Evolutionary conservation across 169 alveolate genomes (phyloP).

Genomic region (Babesia caballi): DNA sequence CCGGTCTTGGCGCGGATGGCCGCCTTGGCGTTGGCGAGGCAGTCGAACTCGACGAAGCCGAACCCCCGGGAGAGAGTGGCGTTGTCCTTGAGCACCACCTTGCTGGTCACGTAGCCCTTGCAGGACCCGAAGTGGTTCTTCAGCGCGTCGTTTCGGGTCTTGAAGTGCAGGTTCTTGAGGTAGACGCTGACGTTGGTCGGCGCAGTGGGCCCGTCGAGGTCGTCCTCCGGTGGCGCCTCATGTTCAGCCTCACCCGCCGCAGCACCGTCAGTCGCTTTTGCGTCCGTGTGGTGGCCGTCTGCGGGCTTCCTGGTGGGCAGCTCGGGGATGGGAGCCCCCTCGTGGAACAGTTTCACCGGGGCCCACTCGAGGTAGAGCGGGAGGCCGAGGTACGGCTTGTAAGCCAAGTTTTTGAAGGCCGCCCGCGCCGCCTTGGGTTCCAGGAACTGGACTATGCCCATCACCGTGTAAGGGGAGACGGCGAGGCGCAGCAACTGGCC

Average conservation of each 20-base stretch:
- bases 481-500: slow-evolving; percentile 81
- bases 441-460: slow-evolving; percentile 86
- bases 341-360: slow-evolving; percentile 68
- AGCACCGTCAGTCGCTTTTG: not conserved
- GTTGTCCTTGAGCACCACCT: slow-evolving; percentile 63
- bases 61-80: slow-evolving; percentile 82
- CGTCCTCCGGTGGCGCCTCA: slow-evolving; percentile 34
- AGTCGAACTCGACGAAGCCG: slow-evolving; percentile 89
- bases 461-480: slow-evolving; percentile 85
- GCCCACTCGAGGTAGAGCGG: slow-evolving; percentile 92
- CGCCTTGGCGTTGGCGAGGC: slow-evolving; percentile 69
- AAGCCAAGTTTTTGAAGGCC: slow-evolving; percentile 86
- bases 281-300: not conserved
- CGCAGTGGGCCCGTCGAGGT: slow-evolving; percentile 44
- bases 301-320: slow-evolving; percentile 1
- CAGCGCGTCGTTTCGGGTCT: slow-evolving; percentile 81
- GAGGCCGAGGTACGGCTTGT: slow-evolving; percentile 76
- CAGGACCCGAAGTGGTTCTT: slow-evolving; percentile 65
- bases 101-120: slow-evolving; percentile 72
- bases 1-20: slow-evolving; percentile 72
- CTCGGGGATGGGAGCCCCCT: slow-evolving; percentile 4
- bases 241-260: not conserved
- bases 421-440: slow-evolving; percentile 77
- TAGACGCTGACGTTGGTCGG: slow-evolving; percentile 78
- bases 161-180: slow-evolving; percentile 86